Base-by-base conservation (phyloP, 768 basidiomycete species). In the Stropharia rugosoannulata region DNA sequence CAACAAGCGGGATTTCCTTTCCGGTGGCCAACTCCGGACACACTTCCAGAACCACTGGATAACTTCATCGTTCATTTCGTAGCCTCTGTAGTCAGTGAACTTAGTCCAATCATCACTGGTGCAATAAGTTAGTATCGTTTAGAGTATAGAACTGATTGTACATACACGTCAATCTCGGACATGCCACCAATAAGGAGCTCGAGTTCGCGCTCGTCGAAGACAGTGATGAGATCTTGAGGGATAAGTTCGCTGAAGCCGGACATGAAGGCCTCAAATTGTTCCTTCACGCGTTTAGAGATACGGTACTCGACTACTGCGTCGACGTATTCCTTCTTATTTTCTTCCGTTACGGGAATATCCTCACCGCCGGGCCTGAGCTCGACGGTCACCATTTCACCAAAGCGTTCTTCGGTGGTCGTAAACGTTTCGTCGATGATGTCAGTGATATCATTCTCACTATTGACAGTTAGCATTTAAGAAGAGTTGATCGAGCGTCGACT, bases 11-110 rank as follows among this genome's bases (percentile, higher is more conserved):
- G 93, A 95, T 77, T 99, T 99, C 73, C 95, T 89, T 77, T 99
- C 97, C 0, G 96, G 87, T 10, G 97, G 96, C 97, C 97, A 99
- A 64, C 89, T 86, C 62, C 93, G 89, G 43, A 99, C 93, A 65
- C 93, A 95, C 76, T 98, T 94, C 97, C 97, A 99, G 88, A 99
- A 99, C 97, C 97, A 99, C 68, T 98, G 94, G 54, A 99, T 95
- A 46, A 95, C 92, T 66, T 96, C 93, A 67, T 96, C 94, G 64
- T 89, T 90, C 73, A 93, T 86, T 73, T 95, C 92, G 67, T 95
- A 96, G 13, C 94, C 96, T 61, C 96, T 89, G 74, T 98, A 98
- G 70, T 98, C 97, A 37, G 97, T 99, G 74, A 95, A 97, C 76
- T 98, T 98, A 68, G 89, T 93, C 97, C 97, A 98, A 70, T 97